These are phyloP conservation scores for Colletotrichum trifolii DNA, from an alignment of 2,329 filamentous ascomycete species.

Conservation along the genomic window DNA sequence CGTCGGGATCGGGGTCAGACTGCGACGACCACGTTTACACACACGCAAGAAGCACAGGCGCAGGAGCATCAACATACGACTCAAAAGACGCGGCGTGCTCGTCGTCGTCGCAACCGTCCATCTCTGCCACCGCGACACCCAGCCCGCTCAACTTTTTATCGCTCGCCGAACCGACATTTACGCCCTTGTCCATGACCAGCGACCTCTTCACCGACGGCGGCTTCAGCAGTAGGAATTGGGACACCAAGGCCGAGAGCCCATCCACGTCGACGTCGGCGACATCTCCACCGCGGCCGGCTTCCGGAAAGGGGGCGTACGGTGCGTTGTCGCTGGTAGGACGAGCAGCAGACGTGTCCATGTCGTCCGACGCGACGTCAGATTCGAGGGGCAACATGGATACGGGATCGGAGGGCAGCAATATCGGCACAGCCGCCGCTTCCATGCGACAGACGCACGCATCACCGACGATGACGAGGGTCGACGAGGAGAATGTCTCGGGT, in stretches of 20 bases:
- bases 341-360: not conserved
- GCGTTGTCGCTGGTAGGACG: not conserved
- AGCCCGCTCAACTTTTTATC: slow-evolving; percentile 38
- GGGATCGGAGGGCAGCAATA: not conserved
- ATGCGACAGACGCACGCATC: slow-evolving; percentile 18
- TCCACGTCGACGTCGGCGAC: not conserved
- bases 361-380: not conserved
- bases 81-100: slow-evolving; percentile 22
- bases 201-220: slow-evolving; percentile 35
- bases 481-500: slow-evolving; percentile 32
- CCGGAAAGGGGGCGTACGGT: slow-evolving; percentile 10
- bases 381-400: slow-evolving; percentile 1
- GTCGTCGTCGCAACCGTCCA: slow-evolving; percentile 26
- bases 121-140: slow-evolving; percentile 38
- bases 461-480: not conserved
- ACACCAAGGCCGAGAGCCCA: not conserved
- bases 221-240: not conserved
- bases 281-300: not conserved
- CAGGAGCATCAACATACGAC: slow-evolving; percentile 9
- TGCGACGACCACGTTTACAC: not conserved
- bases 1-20: slow-evolving; percentile 21
- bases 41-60: slow-evolving; percentile 10
- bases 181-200: slow-evolving; percentile 46
- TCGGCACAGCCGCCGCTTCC: not conserved
- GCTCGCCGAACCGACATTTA: slow-evolving; percentile 43